A percentile compares a stretch with the other conserved stretches of the same genome.
Conservation (phyloP, 371 early-diverging fungal genomes). For the Smittium culicis region DNA sequence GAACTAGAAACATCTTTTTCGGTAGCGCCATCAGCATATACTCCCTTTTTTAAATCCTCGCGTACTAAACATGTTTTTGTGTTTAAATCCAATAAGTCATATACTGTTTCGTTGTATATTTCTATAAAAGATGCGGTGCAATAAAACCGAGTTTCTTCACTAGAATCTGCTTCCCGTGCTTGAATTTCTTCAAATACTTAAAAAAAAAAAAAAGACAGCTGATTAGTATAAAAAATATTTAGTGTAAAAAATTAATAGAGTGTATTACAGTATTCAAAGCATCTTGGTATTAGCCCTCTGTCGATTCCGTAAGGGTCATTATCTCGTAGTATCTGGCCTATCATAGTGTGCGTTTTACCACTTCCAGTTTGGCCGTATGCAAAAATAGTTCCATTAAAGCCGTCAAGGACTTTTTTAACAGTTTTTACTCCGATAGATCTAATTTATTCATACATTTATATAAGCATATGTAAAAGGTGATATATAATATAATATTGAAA, state of each 20-base stretch:
- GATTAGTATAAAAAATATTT: constrained; percentile 1
- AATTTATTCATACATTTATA: no score
- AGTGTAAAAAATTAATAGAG: constrained; percentile 9
- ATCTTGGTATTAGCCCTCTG: constrained; percentile 44
- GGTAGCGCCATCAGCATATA: constrained; percentile 41
- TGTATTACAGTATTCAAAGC: constrained; percentile 34
- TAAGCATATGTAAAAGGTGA: no score
- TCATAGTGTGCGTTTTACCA: constrained; percentile 81
- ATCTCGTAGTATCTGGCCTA: background rate
- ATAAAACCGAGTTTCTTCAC: constrained; percentile 39
- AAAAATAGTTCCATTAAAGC: constrained; percentile 78
- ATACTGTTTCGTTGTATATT: constrained; percentile 85
- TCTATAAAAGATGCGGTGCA: constrained; percentile 72
- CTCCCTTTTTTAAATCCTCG: constrained; percentile 46
- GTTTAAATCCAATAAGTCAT: constrained; percentile 57
- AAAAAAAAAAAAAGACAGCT: constrained; percentile 1
- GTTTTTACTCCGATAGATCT: background rate
- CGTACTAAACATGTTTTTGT: constrained; percentile 36
- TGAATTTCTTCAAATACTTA: constrained; percentile 36
- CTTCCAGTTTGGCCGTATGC: constrained; percentile 82
- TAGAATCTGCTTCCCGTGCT: constrained; percentile 26
- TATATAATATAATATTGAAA: no score
- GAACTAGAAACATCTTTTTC: constrained; percentile 42
- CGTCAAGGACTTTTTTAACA: constrained; percentile 31
- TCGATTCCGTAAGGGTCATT: constrained; percentile 20